These are phyloP conservation scores for Teratosphaeria epicoccoides DNA, from an alignment of 2,329 filamentous ascomycete species.

Conservation along the genomic window DNA sequence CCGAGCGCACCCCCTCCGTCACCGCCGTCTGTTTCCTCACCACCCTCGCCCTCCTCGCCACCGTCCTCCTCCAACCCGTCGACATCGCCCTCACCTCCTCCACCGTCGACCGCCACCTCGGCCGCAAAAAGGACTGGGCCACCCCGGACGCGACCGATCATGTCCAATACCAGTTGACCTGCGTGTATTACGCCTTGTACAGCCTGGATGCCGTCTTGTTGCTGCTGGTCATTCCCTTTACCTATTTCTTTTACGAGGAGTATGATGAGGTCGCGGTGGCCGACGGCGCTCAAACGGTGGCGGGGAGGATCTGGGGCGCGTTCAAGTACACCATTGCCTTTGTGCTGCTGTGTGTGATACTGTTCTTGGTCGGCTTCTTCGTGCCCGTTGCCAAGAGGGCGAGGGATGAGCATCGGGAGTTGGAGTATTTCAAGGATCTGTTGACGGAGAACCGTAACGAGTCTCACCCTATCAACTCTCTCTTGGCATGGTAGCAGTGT, in stretches of 20 bases:
- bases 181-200: conserved; percentile 89
- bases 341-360: conserved; percentile 62
- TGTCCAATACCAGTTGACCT: conserved; percentile 69
- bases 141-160: conserved; percentile 67
- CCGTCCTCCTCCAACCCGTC: conserved; percentile 82
- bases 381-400: conserved; percentile 65
- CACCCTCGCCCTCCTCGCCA: conserved; percentile 77
- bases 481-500: not conserved
- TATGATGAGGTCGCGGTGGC: conserved; percentile 86
- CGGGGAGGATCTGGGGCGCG: conserved; percentile 66
- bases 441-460: conserved; percentile 69
- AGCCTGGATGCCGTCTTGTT: conserved; percentile 85
- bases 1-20: conserved; percentile 73
- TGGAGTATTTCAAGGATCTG: conserved; percentile 85
- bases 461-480: conserved; percentile 17
- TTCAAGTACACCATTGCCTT: conserved; percentile 86
- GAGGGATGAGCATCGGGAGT: conserved; percentile 56
- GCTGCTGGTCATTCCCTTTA: conserved; percentile 80
- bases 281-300: conserved; percentile 61
- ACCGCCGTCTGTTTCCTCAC: conserved; percentile 79
- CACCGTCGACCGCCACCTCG: conserved; percentile 63
- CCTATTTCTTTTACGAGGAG: conserved; percentile 97
- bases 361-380: conserved; percentile 92
- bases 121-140: conserved; percentile 89
- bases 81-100: conserved; percentile 92